phyloP scores from a whole-genome alignment of 2,329 filamentous ascomycete species.

The Arthrinium puccinioides region DNA sequence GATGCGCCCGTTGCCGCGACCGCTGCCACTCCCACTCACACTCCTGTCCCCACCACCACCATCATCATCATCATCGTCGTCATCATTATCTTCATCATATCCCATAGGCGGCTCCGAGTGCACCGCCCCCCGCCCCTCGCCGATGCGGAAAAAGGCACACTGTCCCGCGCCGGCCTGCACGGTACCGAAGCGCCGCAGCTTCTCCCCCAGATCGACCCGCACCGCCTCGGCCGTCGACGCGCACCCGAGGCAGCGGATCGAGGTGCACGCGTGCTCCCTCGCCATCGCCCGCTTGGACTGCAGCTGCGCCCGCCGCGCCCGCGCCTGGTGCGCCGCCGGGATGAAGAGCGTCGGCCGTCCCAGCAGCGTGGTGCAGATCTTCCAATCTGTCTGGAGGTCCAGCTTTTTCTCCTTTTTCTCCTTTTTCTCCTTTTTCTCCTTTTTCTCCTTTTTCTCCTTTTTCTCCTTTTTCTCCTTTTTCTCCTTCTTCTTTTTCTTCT shows the following conservation, averaged over 20 bases:
- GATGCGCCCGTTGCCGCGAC: constrained; percentile 14
- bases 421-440: neutral
- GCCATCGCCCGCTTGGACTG: constrained; percentile 16
- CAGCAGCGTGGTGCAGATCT: constrained; percentile 38
- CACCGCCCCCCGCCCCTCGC: constrained; percentile 30
- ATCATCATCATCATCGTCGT: neutral
- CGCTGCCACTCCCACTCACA: constrained; percentile 7
- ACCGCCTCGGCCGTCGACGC: constrained; percentile 32
- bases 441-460: neutral
- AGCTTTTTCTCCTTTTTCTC: constrained; percentile 3
- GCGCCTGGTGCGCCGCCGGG: constrained; percentile 16
- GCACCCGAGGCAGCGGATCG: constrained; percentile 35
- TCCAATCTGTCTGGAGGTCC: constrained; percentile 34
- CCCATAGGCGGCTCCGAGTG: constrained; percentile 32
- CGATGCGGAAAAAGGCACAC: constrained; percentile 34
- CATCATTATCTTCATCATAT: neutral
- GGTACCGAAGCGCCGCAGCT: constrained; percentile 16
- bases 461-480: neutral
- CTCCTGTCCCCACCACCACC: neutral
- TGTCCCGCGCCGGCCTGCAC: constrained; percentile 19
- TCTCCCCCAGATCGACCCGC: constrained; percentile 22
- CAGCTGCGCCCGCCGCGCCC: constrained; percentile 25
- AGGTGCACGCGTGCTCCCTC: constrained; percentile 30
- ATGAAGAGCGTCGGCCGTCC: constrained; percentile 40
- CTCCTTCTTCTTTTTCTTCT: neutral